phyloP scores from a whole-genome alignment of 164 flowering plant species.

The Sedum album region DNA sequence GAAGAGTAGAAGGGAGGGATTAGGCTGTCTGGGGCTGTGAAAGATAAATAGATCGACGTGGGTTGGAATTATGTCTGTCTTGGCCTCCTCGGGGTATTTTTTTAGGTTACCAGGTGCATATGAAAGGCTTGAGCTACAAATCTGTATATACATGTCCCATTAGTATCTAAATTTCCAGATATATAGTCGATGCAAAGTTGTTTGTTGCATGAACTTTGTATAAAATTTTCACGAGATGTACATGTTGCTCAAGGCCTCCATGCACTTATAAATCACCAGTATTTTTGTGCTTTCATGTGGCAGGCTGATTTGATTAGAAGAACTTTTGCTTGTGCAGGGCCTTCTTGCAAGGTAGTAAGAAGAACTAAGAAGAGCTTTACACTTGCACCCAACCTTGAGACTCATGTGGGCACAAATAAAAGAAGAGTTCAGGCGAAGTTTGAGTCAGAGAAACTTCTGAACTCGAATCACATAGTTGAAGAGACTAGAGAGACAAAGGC shows the following conservation, averaged over 20 bases:
- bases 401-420: background rate
- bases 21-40: no score
- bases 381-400: background rate
- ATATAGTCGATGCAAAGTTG: no score
- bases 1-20: background rate
- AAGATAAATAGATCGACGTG: slow-evolving; percentile 36
- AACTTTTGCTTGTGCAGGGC: background rate
- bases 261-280: no score
- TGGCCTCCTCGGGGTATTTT: no score
- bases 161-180: no score
- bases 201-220: no score
- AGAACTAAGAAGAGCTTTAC: background rate
- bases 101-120: slow-evolving; percentile 50
- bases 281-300: no score
- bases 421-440: background rate
- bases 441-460: no score
- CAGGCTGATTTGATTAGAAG: no score
- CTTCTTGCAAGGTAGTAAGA: background rate
- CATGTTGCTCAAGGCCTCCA: no score
- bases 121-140: slow-evolving; percentile 54
- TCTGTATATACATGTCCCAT: slow-evolving; percentile 16
- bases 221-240: no score
- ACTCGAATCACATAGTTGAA: background rate
- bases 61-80: slow-evolving; percentile 64
- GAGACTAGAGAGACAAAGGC: background rate